Conservation (phyloP, 1,284 basidiomycete species). For the Caloboletus firmus region DNA sequence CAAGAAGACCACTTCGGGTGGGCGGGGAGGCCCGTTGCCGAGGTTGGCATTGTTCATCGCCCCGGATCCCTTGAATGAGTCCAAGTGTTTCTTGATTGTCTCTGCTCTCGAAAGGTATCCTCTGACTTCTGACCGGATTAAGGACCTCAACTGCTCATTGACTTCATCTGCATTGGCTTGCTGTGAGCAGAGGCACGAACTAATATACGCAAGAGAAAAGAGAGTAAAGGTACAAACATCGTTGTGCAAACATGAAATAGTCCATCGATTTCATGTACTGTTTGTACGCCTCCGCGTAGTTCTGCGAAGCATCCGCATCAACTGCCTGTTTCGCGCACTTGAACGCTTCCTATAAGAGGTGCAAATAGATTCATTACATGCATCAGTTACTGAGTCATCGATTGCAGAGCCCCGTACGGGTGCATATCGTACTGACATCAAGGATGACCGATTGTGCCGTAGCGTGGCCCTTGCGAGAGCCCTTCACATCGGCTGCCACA, state of each 20-base stretch:
- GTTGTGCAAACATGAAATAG: constrained; percentile 89
- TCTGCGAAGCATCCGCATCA: constrained; percentile 89
- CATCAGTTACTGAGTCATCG: not conserved
- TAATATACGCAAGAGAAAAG: constrained; percentile 31
- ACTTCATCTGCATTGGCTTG: constrained; percentile 14
- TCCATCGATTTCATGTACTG: constrained; percentile 92
- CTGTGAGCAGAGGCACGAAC: not conserved
- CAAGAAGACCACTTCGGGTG: constrained; percentile 19
- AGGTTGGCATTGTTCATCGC: constrained; percentile 17
- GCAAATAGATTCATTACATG: not conserved
- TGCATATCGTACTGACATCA: constrained; percentile 15
- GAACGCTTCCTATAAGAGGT: constrained; percentile 75
- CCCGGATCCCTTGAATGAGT: constrained; percentile 1
- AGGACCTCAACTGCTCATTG: constrained; percentile 67
- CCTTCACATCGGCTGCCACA: not conserved
- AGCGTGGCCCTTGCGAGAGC: not conserved
- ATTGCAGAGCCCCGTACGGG: not conserved
- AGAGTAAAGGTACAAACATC: constrained; percentile 44
- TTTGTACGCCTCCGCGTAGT: constrained; percentile 94
- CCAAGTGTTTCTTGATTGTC: constrained; percentile 82
- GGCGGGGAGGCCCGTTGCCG: constrained; percentile 3
- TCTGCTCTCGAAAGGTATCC: constrained; percentile 94
- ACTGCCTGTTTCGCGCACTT: constrained; percentile 92
- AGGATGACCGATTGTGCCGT: constrained; percentile 21
- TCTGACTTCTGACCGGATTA: constrained; percentile 86